These are phyloP conservation scores for Alternaria postmessia DNA, from an alignment of 2,329 filamentous ascomycete species.

Conservation along the genomic window DNA sequence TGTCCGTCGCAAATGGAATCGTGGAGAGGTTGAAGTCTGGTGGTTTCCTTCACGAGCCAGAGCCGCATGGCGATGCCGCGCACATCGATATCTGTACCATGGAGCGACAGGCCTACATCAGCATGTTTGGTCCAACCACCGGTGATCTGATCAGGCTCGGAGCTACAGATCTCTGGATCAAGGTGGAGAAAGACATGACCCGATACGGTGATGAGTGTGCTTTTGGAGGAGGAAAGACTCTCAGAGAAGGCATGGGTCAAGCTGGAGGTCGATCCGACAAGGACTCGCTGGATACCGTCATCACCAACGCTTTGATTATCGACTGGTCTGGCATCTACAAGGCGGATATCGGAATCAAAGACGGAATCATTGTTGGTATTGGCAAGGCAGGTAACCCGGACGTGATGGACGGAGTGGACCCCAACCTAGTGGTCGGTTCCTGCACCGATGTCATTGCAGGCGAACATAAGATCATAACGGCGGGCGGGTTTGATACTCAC, in stretches of 20 bases:
- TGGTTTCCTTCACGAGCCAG: slow-evolving; percentile 79
- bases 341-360: slow-evolving; percentile 92
- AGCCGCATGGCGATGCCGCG: slow-evolving; percentile 66
- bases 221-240: slow-evolving; percentile 92
- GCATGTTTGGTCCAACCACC: slow-evolving; percentile 92
- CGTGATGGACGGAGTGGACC: slow-evolving; percentile 86
- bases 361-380: slow-evolving; percentile 85
- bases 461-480: slow-evolving; percentile 89
- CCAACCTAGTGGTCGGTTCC: slow-evolving; percentile 81
- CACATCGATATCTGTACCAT: slow-evolving; percentile 72
- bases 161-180: slow-evolving; percentile 86
- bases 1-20: slow-evolving; percentile 70
- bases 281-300: slow-evolving; percentile 81
- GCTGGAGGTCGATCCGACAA: slow-evolving; percentile 77
- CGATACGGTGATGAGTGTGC: slow-evolving; percentile 92
- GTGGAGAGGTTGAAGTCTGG: slow-evolving; percentile 71
- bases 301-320: slow-evolving; percentile 88
- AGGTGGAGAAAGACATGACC: slow-evolving; percentile 86
- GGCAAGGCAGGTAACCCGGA: slow-evolving; percentile 98
- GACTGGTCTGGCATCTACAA: slow-evolving; percentile 96
- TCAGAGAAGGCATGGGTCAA: slow-evolving; percentile 96
- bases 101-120: slow-evolving; percentile 78
- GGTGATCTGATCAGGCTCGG: slow-evolving; percentile 86
- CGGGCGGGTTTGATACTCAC: slow-evolving; percentile 87
- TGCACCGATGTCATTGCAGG: slow-evolving; percentile 92